These are phyloP conservation scores for Fomitopsis pinicola DNA, from an alignment of 1,284 basidiomycete species.

Conservation along the genomic window DNA sequence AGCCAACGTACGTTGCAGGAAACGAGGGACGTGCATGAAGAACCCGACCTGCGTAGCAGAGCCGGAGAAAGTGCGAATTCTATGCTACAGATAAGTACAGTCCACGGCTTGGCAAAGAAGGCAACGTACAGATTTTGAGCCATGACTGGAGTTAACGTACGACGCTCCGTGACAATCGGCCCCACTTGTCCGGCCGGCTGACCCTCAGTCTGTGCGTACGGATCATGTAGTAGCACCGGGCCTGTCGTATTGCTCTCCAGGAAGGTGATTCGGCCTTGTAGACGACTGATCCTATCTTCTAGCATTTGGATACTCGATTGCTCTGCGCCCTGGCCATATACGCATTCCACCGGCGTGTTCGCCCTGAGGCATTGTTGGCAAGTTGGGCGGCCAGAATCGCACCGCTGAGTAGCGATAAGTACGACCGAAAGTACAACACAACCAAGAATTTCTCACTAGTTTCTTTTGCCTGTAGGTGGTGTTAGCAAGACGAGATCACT, in stretches of 20 bases:
- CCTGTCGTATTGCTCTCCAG: slow-evolving; percentile 22
- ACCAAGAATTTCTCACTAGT: not conserved
- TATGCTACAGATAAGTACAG: not conserved
- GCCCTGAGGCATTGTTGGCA: slow-evolving; percentile 25
- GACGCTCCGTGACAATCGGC: slow-evolving; percentile 10
- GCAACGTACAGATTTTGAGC: not conserved
- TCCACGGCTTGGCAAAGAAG: no score
- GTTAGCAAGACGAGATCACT: not conserved
- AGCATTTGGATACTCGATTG: slow-evolving; percentile 23
- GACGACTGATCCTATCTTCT: slow-evolving; percentile 26
- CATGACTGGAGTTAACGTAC: not conserved
- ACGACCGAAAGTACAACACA: not conserved
- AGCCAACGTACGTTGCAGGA: slow-evolving; percentile 14
- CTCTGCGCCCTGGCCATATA: slow-evolving; percentile 25
- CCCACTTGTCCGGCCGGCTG: not conserved
- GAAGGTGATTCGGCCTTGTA: slow-evolving; percentile 25
- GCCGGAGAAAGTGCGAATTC: slow-evolving; percentile 32
- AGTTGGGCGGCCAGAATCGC: slow-evolving; percentile 25
- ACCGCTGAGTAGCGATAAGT: slow-evolving; percentile 16
- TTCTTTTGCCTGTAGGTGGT: not conserved
- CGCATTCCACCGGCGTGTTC: slow-evolving; percentile 24
- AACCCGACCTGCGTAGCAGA: slow-evolving; percentile 36
- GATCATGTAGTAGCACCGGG: slow-evolving; percentile 19
- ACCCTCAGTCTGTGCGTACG: slow-evolving; percentile 3
- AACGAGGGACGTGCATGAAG: slow-evolving; percentile 33